Conservation (phyloP, 495 filamentous ascomycete species). For the Melanomma pulvis-pyrius region DNA sequence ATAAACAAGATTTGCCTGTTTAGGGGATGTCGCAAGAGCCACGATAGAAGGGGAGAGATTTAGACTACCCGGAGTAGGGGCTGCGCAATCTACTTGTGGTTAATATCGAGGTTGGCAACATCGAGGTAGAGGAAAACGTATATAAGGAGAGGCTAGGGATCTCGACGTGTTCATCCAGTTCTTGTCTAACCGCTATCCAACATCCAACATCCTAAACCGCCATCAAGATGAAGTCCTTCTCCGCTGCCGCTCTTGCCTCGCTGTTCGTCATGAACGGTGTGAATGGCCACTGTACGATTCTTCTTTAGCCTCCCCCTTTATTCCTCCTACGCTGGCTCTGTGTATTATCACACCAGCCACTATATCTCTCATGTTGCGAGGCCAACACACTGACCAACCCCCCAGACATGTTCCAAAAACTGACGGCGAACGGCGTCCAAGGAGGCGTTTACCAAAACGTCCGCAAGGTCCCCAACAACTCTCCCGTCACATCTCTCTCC, state of each 20-base stretch:
- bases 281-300: conserved; percentile 31
- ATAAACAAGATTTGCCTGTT: not conserved
- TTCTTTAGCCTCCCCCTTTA: not conserved
- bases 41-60: not conserved
- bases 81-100: conserved; percentile 16
- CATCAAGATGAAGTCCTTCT: conserved; percentile 35
- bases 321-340: not conserved
- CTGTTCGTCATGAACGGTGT: conserved; percentile 15
- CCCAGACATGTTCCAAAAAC: conserved; percentile 50
- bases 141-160: not conserved
- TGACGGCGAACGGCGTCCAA: conserved; percentile 52
- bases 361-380: not conserved
- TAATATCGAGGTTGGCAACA: conserved; percentile 3
- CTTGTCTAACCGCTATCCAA: not conserved
- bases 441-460: conserved; percentile 56
- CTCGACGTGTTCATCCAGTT: not conserved
- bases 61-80: not conserved
- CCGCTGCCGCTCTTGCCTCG: conserved; percentile 20
- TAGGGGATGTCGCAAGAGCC: not conserved
- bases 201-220: not conserved
- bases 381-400: not conserved
- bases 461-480: conserved; percentile 59
- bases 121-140: not conserved
- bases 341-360: not conserved
- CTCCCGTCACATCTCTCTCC: conserved; percentile 57